Conservation (phyloP, 768 basidiomycete genomes). For the Panaeolus papilionaceus region DNA sequence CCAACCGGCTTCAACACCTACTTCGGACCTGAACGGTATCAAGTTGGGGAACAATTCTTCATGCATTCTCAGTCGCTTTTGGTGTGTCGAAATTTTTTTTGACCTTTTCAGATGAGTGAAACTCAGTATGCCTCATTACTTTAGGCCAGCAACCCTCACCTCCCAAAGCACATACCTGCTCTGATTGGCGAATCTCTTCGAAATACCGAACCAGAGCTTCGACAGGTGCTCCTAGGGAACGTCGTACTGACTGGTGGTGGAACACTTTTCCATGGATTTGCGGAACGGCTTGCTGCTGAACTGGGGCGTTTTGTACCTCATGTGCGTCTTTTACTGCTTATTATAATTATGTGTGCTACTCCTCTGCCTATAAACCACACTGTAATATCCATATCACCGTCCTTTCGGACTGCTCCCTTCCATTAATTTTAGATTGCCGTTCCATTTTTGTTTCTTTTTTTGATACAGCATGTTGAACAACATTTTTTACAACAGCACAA, state of each 20-base stretch:
- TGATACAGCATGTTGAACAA: neutral
- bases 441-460: no score
- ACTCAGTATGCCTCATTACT: conserved; percentile 10
- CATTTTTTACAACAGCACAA: conserved; percentile 61
- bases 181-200: conserved; percentile 81
- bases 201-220: conserved; percentile 90
- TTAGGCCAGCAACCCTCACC: conserved; percentile 61
- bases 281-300: conserved; percentile 83
- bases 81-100: conserved; percentile 39
- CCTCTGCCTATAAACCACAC: neutral
- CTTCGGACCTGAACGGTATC: conserved; percentile 83
- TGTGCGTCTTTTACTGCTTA: conserved; percentile 50
- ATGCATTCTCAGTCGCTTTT: conserved; percentile 65
- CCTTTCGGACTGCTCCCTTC: no score
- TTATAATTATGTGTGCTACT: conserved; percentile 7
- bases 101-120: neutral
- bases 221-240: conserved; percentile 89
- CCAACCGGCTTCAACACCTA: conserved; percentile 89
- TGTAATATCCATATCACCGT: no score
- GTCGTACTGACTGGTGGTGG: conserved; percentile 97
- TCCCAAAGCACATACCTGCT: conserved; percentile 77
- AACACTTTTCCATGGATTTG: conserved; percentile 84
- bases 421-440: no score
- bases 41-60: conserved; percentile 91
- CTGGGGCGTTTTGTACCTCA: conserved; percentile 77